Evolutionary conservation across 208 protist genomes (phyloP).

Genomic region (Leishmania martiniquensis): DNA sequence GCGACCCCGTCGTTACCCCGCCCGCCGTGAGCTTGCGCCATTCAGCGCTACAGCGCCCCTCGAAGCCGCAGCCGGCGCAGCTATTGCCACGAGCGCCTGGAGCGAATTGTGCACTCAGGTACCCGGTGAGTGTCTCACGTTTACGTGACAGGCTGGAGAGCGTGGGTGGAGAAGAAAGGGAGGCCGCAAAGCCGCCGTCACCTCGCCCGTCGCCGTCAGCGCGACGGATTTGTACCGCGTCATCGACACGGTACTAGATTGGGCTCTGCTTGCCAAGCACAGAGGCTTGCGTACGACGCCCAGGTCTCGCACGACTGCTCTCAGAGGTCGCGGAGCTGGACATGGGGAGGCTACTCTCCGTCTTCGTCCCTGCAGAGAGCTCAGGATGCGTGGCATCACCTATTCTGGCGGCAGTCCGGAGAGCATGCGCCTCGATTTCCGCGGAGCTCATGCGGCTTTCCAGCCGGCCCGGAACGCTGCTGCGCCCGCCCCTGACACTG

Average conservation of each 20-base stretch:
- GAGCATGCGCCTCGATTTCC: neutral
- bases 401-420: neutral
- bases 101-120: neutral
- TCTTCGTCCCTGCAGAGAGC: neutral
- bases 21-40: too few species aligned
- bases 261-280: neutral
- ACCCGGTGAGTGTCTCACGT: neutral
- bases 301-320: too few species aligned
- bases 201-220: neutral
- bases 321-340: neutral
- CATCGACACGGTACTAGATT: neutral
- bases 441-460: neutral
- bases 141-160: neutral
- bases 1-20: too few species aligned
- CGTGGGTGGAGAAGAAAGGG: neutral
- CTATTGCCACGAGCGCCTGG: too few species aligned
- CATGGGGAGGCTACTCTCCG: neutral
- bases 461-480: neutral
- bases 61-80: too few species aligned
- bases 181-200: neutral
- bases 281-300: neutral
- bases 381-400: neutral
- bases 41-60: too few species aligned
- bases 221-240: neutral
- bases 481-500: neutral